Evolutionary conservation across 257 asterid species (phyloP).

Genomic region (Handroanthus guayacan): DNA sequence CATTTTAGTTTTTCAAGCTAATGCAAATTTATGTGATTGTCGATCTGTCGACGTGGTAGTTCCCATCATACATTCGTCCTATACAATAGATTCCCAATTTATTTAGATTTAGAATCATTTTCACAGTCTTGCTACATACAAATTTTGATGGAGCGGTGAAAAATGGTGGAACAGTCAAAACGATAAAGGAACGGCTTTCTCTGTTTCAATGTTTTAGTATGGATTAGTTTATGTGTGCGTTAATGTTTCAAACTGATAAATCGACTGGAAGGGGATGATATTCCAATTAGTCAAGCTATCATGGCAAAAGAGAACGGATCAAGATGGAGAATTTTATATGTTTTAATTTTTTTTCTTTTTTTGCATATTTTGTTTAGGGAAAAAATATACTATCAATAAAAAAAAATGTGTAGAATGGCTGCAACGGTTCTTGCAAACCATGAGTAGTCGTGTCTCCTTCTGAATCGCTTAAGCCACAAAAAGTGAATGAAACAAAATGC

Average conservation of each 20-base stretch:
- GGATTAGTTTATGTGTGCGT: no score
- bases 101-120: not conserved
- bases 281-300: no score
- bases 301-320: no score
- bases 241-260: no score
- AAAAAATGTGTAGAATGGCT: no score
- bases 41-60: not conserved
- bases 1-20: not conserved
- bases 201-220: no score
- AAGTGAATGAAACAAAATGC: not conserved
- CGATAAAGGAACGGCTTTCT: no score
- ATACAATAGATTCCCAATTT: not conserved
- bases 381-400: no score
- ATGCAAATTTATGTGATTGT: not conserved
- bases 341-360: not conserved
- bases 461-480: not conserved
- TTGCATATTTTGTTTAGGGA: not conserved
- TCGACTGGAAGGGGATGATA: no score
- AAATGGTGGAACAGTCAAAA: not conserved
- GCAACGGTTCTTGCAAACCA: no score
- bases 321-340: no score
- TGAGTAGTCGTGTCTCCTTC: not conserved
- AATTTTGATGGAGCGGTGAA: not conserved
- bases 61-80: not conserved
- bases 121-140: not conserved